Base-by-base conservation (phyloP, 106 monocot species). In the Dioscorea zingiberensis region DNA sequence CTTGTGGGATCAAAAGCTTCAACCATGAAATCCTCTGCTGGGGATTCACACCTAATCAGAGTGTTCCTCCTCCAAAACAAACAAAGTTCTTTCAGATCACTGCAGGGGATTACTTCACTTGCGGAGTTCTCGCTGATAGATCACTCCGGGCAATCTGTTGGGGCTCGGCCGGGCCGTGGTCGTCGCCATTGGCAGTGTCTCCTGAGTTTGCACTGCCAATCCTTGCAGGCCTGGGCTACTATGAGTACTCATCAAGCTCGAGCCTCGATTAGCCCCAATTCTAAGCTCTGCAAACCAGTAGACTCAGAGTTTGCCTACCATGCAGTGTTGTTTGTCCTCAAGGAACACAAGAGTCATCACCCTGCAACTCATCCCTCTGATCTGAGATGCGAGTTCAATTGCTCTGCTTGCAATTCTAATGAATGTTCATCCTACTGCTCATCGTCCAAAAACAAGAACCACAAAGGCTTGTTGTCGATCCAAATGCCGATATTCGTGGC, bases 101-200 rank as follows among this genome's bases (percentile, higher is more conserved):
- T 9, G 93, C 98, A 0, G 98, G 98, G 9, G 98, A 99, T 45
- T 99, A 99, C 71, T 99, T 99, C 74, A 87, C 98, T 3, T 99
- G 98, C 22, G 93, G 89, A 0, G 80, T 98, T 17, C 44, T 78
- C 19, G 86, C 86, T 0, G 86, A 81, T 27, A 56, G 58, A 10
- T 80, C 81, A 2, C 77, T 89, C 21, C 46, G 58, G 54, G 84
- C 98, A 7, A 44, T 78, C 19, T 99, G 98, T 54, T 99, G 98
- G 98, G 98, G 98, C 32, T 77, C 73, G 2, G 82, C 84, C 16
- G 93, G 84, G 4, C 92, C 97, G 2, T 84, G 83, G 73, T 84
- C 86, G 14, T 66, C 93, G 4, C 98, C 93, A 0, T 87, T 99
- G 81, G 93, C 98, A 0, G 98, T 89, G 14, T 84, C 98, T 3